A percentile compares a stretch with the other conserved stretches of the same genome.
These are phyloP conservation scores for Nasturtium officinale DNA, from an alignment of 345 rosid species.

Conservation along the genomic window DNA sequence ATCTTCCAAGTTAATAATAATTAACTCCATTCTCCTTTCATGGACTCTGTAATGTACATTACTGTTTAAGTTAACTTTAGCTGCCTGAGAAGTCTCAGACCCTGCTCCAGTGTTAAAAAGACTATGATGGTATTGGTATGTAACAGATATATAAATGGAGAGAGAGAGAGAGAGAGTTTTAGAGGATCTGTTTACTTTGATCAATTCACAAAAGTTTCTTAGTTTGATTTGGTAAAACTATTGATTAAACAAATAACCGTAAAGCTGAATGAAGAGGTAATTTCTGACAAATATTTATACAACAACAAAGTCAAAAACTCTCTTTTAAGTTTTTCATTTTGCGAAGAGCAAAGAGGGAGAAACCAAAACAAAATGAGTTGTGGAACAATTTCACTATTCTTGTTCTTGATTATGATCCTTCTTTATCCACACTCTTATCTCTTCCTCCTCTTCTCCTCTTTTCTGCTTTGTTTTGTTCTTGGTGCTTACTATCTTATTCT, in stretches of 20 bases:
- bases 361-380: conserved; percentile 23
- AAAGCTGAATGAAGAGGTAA: neutral
- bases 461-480: conserved; percentile 15
- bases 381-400: conserved; percentile 27
- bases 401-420: conserved; percentile 17
- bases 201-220: conserved; percentile 20
- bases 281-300: neutral
- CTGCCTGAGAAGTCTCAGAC: conserved; percentile 27
- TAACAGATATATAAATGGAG: conserved; percentile 21
- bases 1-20: conserved; percentile 15
- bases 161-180: conserved; percentile 23
- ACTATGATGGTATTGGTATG: conserved; percentile 26
- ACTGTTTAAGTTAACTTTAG: conserved; percentile 25
- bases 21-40: neutral
- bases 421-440: conserved; percentile 25
- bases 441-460: conserved; percentile 19
- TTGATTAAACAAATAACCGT: neutral
- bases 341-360: neutral
- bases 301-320: conserved; percentile 5
- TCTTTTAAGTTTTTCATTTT: neutral
- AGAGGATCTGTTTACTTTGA: conserved; percentile 30
- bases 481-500: conserved; percentile 27
- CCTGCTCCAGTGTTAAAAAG: conserved; percentile 15
- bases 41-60: conserved; percentile 39
- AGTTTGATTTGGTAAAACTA: conserved; percentile 30